A percentile compares a stretch with the other conserved stretches of the same genome.
Conservation (phyloP, 257 asterid species). For the Plantago elongata region DNA sequence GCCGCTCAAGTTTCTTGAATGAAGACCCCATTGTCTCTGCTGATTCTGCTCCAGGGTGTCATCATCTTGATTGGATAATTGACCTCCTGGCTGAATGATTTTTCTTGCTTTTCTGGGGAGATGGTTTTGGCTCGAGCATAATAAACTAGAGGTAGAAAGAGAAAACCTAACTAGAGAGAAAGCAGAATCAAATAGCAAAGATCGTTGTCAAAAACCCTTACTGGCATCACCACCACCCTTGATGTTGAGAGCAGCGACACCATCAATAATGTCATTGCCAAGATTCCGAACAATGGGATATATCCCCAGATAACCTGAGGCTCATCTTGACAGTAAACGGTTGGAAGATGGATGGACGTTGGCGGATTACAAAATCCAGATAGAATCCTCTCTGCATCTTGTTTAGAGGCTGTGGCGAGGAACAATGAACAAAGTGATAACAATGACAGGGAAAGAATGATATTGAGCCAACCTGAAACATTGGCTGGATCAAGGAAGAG, state of each 20-base stretch:
- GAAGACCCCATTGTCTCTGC: slow-evolving; percentile 38
- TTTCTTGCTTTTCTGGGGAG: too few relatives aligned
- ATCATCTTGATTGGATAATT: too few relatives aligned
- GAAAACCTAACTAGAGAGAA: too few relatives aligned
- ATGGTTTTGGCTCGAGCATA: too few relatives aligned
- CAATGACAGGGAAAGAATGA: slow-evolving; percentile 69
- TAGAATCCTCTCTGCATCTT: slow-evolving; percentile 58
- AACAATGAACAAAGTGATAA: slow-evolving; percentile 68
- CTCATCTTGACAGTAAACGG: slow-evolving; percentile 46
- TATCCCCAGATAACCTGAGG: slow-evolving; percentile 40
- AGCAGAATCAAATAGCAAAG: too few relatives aligned
- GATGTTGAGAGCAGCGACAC: too few relatives aligned
- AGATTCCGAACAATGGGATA: neutral
- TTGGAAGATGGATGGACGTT: slow-evolving; percentile 45
- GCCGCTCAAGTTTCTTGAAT: slow-evolving; percentile 49
- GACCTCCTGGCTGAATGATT: too few relatives aligned
- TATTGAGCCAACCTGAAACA: slow-evolving; percentile 60
- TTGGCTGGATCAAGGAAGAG: slow-evolving; percentile 57
- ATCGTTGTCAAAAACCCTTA: too few relatives aligned
- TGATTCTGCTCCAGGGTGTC: slow-evolving; percentile 30
- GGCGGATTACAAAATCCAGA: slow-evolving; percentile 42
- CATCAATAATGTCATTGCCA: too few relatives aligned
- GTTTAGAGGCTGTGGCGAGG: slow-evolving; percentile 67
- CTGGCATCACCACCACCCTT: too few relatives aligned
- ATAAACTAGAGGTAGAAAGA: too few relatives aligned